Conservation (phyloP, 768 basidiomycete species). For the Boletus rufocinnamomeus region DNA sequence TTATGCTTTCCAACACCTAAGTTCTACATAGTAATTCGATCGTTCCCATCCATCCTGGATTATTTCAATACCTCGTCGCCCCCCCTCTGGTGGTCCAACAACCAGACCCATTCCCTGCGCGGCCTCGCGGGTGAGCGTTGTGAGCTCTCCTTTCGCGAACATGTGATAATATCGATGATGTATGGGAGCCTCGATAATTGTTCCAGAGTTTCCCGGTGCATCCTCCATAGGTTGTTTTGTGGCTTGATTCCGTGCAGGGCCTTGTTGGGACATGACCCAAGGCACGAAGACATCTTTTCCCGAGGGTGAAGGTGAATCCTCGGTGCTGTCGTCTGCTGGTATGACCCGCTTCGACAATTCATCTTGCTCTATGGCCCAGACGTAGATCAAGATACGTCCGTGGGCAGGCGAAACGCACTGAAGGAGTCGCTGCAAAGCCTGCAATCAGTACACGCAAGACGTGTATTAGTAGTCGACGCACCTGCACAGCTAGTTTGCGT, state of each 20-base stretch:
- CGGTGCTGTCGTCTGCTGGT: slow-evolving; percentile 25
- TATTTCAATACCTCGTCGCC: slow-evolving; percentile 58
- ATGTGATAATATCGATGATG: slow-evolving; percentile 96
- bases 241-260: slow-evolving; percentile 20
- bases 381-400: slow-evolving; percentile 87
- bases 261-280: slow-evolving; percentile 64
- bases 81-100: slow-evolving; percentile 42
- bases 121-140: slow-evolving; percentile 59
- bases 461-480: slow-evolving; percentile 29
- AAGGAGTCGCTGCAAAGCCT: slow-evolving; percentile 53
- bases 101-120: slow-evolving; percentile 56
- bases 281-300: slow-evolving; percentile 90
- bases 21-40: slow-evolving; percentile 85
- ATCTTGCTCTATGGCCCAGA: slow-evolving; percentile 97
- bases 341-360: slow-evolving; percentile 76
- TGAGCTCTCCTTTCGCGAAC: slow-evolving; percentile 82
- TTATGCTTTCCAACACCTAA: slow-evolving; percentile 58
- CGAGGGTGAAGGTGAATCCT: slow-evolving; percentile 12
- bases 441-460: slow-evolving; percentile 1
- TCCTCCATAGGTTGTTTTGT: slow-evolving; percentile 7
- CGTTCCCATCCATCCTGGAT: slow-evolving; percentile 82
- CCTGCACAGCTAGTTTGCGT: slow-evolving; percentile 73
- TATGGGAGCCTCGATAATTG: slow-evolving; percentile 35
- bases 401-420: slow-evolving; percentile 63
- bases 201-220: not conserved